Evolutionary conservation across 805 yeast species (phyloP).

Genomic region (Saccharomyces kudriavzevii): DNA sequence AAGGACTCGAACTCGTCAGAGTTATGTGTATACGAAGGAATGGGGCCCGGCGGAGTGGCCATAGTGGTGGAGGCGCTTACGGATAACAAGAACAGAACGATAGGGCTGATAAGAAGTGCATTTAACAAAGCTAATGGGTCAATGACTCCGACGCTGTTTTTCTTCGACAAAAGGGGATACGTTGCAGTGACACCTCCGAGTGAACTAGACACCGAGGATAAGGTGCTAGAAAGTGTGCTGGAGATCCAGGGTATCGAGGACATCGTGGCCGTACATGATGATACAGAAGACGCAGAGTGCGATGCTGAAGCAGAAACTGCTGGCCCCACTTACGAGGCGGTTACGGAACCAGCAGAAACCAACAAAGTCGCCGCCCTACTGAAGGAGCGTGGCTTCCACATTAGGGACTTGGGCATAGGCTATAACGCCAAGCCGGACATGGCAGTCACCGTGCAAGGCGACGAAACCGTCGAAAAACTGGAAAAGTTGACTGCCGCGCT

Average conservation of each 20-base stretch:
- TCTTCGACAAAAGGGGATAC: conserved; percentile 74
- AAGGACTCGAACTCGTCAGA: conserved; percentile 44
- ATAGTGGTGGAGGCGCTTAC: conserved; percentile 79
- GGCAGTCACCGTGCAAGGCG: conserved; percentile 45
- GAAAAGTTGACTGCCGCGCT: conserved; percentile 51
- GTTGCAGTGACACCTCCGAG: conserved; percentile 42
- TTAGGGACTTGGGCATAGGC: conserved; percentile 65
- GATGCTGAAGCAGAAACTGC: conserved; percentile 15
- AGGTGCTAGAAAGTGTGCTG: conserved; percentile 61
- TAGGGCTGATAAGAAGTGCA: conserved; percentile 65
- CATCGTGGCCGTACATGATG: conserved; percentile 45
- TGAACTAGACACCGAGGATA: conserved; percentile 39
- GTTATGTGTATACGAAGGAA: conserved; percentile 69
- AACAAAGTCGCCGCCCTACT: conserved; percentile 52
- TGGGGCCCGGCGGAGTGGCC: conserved; percentile 90
- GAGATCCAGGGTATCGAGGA: conserved; percentile 74
- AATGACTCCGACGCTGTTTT: conserved; percentile 67
- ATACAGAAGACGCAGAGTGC: conserved; percentile 34
- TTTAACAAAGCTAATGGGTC: conserved; percentile 63
- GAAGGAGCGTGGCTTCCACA: conserved; percentile 41
- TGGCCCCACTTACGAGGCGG: conserved; percentile 34
- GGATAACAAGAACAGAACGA: conserved; percentile 78
- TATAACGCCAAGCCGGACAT: conserved; percentile 59
- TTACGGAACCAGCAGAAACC: conserved; percentile 58
- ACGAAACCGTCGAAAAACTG: conserved; percentile 43